A percentile compares a stretch with the other conserved stretches of the same genome.
These are phyloP conservation scores for Metroxylon sagu DNA, from an alignment of 176 grass and related monocot species.

Conservation along the genomic window DNA sequence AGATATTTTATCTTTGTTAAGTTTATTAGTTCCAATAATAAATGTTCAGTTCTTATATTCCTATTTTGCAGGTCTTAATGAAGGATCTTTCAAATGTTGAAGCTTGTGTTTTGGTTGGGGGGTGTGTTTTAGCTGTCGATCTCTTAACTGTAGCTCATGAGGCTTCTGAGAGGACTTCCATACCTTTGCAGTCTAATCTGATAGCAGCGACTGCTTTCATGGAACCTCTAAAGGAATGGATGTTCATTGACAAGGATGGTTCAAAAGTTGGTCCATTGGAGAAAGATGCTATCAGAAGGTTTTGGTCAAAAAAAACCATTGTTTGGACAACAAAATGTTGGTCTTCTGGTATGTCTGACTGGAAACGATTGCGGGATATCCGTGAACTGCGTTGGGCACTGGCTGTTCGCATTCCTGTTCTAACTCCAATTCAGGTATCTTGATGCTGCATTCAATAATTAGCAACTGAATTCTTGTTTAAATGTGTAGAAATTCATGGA, in stretches of 20 bases:
- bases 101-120: constrained; percentile 89
- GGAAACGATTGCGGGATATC: constrained; percentile 91
- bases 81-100: constrained; percentile 95
- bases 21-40: no score
- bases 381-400: constrained; percentile 92
- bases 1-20: no score
- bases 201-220: constrained; percentile 88
- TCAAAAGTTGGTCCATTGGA: constrained; percentile 76
- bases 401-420: constrained; percentile 68
- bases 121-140: constrained; percentile 90
- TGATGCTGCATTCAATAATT: constrained; percentile 4
- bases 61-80: constrained; percentile 66
- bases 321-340: constrained; percentile 95
- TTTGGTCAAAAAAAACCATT: constrained; percentile 89
- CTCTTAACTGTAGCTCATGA: constrained; percentile 77
- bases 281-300: constrained; percentile 90
- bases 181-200: constrained; percentile 96
- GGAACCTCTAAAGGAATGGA: constrained; percentile 96
- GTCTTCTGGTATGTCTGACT: constrained; percentile 92
- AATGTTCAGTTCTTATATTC: not conserved
- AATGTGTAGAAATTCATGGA: not conserved
- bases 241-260: constrained; percentile 91
- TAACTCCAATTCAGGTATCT: constrained; percentile 85
- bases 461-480: constrained; percentile 8
- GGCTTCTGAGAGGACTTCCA: constrained; percentile 84